phyloP scores from a whole-genome alignment of 129 eudicot species.

The Arctium lappa region DNA sequence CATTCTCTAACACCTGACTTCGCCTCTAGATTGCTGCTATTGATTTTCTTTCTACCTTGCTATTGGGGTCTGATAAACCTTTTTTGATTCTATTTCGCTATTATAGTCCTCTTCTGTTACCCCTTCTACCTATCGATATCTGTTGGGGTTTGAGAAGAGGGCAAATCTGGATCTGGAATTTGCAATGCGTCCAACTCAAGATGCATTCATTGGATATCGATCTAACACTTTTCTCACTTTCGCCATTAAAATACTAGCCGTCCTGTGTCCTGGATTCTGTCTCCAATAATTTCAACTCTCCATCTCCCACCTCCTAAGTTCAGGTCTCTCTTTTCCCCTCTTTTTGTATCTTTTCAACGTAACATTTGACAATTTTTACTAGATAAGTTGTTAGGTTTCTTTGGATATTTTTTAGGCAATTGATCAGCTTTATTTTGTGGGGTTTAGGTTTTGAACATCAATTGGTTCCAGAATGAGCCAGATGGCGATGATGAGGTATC shows the following conservation, averaged over 20 bases:
- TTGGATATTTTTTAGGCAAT: neutral
- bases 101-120: too few relatives aligned
- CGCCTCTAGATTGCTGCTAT: too few relatives aligned
- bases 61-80: too few relatives aligned
- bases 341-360: neutral
- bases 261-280: slow-evolving; percentile 73
- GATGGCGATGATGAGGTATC: slow-evolving; percentile 84
- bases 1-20: too few relatives aligned
- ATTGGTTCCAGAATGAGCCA: slow-evolving; percentile 70
- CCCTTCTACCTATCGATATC: too few relatives aligned
- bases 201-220: slow-evolving; percentile 80
- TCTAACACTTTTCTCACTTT: slow-evolving; percentile 79
- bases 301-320: too few relatives aligned
- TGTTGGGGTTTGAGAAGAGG: too few relatives aligned
- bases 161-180: neutral
- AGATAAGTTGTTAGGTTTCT: neutral
- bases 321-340: too few relatives aligned
- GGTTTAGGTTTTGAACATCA: slow-evolving; percentile 70
- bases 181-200: neutral
- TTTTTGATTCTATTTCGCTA: too few relatives aligned
- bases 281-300: too few relatives aligned
- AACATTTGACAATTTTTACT: neutral
- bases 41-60: too few relatives aligned
- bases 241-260: slow-evolving; percentile 63
- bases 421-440: neutral